Conservation (phyloP, 495 filamentous ascomycete species). For the Pseudoneurospora amorphoporcata region DNA sequence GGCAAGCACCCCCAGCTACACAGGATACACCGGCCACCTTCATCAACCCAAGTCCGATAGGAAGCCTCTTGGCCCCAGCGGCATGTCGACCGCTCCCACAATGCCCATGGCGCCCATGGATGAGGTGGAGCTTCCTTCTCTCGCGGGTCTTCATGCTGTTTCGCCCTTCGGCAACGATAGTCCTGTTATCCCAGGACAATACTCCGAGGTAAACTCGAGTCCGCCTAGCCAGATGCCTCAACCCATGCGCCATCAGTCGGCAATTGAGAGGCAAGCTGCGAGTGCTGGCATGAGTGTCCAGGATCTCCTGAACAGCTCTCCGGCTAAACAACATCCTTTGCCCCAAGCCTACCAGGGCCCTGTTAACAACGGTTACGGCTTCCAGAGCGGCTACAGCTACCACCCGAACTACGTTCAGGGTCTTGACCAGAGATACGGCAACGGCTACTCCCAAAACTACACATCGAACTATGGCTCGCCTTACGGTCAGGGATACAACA, state of each 20-base stretch:
- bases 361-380: not conserved
- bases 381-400: not conserved
- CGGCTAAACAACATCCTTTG: not conserved
- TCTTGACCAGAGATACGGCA: not conserved
- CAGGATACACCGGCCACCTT: not conserved
- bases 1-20: not conserved
- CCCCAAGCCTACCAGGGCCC: not conserved
- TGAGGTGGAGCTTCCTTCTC: not conserved
- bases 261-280: not conserved
- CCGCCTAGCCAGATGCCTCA: not conserved
- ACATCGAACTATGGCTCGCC: not conserved
- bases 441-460: not conserved
- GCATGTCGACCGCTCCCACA: not conserved
- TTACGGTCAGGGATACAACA: not conserved
- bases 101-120: not conserved
- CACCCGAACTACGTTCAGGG: not conserved
- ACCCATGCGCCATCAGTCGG: not conserved
- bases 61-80: not conserved
- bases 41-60: not conserved
- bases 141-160: not conserved
- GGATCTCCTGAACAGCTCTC: not conserved
- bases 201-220: not conserved
- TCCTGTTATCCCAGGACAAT: not conserved
- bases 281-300: not conserved
- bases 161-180: not conserved